phyloP scores from a whole-genome alignment of 2,329 filamentous ascomycete genomes.

The Podosphaera aphanis region DNA sequence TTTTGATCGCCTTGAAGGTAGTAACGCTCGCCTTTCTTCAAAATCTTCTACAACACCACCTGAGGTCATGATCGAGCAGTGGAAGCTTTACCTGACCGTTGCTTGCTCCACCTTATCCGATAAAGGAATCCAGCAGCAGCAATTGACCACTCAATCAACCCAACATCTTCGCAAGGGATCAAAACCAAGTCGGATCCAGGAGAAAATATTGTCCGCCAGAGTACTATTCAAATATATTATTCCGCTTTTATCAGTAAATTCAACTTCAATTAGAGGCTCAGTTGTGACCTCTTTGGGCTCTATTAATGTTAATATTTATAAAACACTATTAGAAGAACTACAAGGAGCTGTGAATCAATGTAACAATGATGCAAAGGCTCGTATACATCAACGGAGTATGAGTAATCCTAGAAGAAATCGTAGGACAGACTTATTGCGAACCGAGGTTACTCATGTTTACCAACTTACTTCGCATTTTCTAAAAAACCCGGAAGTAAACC shows the following conservation, averaged over 20 bases:
- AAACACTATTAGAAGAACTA: slow-evolving; percentile 69
- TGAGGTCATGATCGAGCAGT: slow-evolving; percentile 81
- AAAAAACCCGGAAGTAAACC: slow-evolving; percentile 51
- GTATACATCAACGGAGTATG: slow-evolving; percentile 66
- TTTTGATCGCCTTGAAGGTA: slow-evolving; percentile 22
- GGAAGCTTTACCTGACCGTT: slow-evolving; percentile 93
- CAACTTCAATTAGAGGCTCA: slow-evolving; percentile 63
- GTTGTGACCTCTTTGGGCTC: slow-evolving; percentile 82
- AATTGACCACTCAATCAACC: slow-evolving; percentile 30
- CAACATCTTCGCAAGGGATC: slow-evolving; percentile 71
- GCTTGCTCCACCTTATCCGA: slow-evolving; percentile 88
- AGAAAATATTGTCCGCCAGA: slow-evolving; percentile 68
- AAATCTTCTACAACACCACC: slow-evolving; percentile 49
- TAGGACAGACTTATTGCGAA: slow-evolving; percentile 67
- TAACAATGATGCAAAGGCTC: slow-evolving; percentile 67
- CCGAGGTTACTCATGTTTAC: slow-evolving; percentile 90
- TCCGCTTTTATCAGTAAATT: slow-evolving; percentile 59
- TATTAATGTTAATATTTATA: slow-evolving; percentile 85
- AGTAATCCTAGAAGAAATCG: slow-evolving; percentile 64
- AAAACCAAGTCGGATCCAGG: slow-evolving; percentile 40
- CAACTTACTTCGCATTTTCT: slow-evolving; percentile 82
- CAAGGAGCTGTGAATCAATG: slow-evolving; percentile 69
- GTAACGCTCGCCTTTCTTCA: slow-evolving; percentile 21
- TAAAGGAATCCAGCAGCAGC: slow-evolving; percentile 40
- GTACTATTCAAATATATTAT: slow-evolving; percentile 82